Base-by-base conservation (phyloP, 331 rosid genomes). In the Telfairia occidentalis region DNA sequence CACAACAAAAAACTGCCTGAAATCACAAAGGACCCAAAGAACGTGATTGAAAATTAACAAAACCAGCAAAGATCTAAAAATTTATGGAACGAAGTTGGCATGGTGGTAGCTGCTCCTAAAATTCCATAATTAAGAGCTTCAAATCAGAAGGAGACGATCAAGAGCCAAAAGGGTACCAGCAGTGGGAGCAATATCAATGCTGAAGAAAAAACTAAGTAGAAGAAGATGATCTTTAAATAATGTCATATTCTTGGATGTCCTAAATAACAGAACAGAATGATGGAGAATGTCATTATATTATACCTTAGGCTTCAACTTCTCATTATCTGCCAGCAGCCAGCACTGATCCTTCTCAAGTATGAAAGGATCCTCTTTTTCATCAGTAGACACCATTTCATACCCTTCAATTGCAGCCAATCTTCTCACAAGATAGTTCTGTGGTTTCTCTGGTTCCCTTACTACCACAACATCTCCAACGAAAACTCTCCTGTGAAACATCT, bases 301-400 rank as follows among this genome's bases (percentile, higher is more conserved):
- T 87, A 95, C 99, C 97, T 92, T 87, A 2, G 96, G 82, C 84
- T 90, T 89, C 88, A 92, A 77, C 46, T 82, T 87, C 77, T 86
- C 86, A 82, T 95, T 92, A 80, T 92, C 99, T 57, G 97, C 90
- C 83, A 86, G 75, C 40, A 95, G 90, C 99, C 99, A 95, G 94
- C 97, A 95, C 72, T 95, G 83, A 34, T 90, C 88, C 81, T 86
- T 81, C 58, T 92, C 96, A 63, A 95, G 97, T 23, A 82, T 52
- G 81, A 95, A 95, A 7, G 96, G 84, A 77, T 92, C 90, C 18
- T 91, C 97, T 45, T 90, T 87, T 81, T 89, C 97, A 86, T 92
- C 83, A 1, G 78, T 82, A 76, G 99, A 95, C 74, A 54, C 81
- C 97, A 95, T 90, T 86, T 92, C 97, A 84, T 89, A 84, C 74